Evolutionary conservation across 169 alveolate genomes (phyloP).

Genomic region (Eimeria sp.): DNA sequence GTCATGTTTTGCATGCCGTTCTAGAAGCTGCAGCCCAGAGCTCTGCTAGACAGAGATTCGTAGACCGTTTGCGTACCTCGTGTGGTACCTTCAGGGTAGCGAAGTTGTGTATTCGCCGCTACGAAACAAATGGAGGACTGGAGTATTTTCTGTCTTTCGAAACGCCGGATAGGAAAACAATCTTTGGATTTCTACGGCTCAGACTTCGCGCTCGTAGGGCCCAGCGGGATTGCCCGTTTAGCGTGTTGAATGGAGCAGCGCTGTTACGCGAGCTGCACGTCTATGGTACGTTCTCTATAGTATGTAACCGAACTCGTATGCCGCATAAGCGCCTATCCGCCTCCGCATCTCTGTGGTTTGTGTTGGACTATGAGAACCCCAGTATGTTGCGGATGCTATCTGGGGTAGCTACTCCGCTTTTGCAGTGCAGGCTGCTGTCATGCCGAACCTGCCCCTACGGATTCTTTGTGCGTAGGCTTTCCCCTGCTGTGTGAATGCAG

Average conservation of each 20-base stretch:
- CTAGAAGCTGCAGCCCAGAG: not conserved
- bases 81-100: slow-evolving; percentile 26
- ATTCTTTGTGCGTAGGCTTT: not conserved
- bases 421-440: slow-evolving; percentile 75
- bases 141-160: slow-evolving; percentile 85
- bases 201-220: slow-evolving; percentile 85
- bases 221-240: slow-evolving; percentile 86
- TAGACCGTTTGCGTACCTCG: not conserved
- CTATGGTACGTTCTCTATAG: slow-evolving; percentile 89
- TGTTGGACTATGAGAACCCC: slow-evolving; percentile 72
- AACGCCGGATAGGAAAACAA: slow-evolving; percentile 85
- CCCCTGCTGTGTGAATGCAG: slow-evolving; percentile 2
- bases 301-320: not conserved
- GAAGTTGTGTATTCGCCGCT: slow-evolving; percentile 56
- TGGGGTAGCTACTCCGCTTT: not conserved
- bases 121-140: slow-evolving; percentile 77
- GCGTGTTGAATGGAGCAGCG: slow-evolving; percentile 89
- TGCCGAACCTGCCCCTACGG: slow-evolving; percentile 17
- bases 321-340: not conserved
- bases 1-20: not conserved
- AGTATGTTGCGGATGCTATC: slow-evolving; percentile 27
- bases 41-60: no score
- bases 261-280: slow-evolving; percentile 96
- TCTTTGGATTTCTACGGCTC: slow-evolving; percentile 94
- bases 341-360: slow-evolving; percentile 7